A percentile compares a stretch with the other conserved stretches of the same genome.
phyloP scores from a whole-genome alignment of 257 asterid species.

The Cinchona pubescens region DNA sequence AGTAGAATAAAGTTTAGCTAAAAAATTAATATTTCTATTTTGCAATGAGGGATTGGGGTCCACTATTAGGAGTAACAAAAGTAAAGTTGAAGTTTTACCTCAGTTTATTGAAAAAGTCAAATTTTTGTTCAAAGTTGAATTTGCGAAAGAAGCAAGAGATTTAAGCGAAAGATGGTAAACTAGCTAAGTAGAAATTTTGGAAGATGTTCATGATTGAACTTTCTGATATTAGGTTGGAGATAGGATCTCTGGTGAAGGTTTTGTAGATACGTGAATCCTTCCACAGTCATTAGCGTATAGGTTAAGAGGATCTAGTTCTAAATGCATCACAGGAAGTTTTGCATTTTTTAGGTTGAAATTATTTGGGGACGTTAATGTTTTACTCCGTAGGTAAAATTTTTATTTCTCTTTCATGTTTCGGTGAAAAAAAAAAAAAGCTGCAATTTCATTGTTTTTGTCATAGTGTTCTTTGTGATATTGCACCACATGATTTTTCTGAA shows the following conservation, averaged over 20 bases:
- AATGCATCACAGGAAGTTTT: background rate
- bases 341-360: background rate
- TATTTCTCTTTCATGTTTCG: too few species aligned
- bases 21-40: too few species aligned
- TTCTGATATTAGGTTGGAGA: background rate
- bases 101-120: too few species aligned
- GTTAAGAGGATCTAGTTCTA: too few species aligned
- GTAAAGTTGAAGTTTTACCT: background rate
- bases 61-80: background rate
- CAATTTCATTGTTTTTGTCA: too few species aligned
- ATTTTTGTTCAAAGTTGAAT: background rate
- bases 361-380: too few species aligned
- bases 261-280: background rate
- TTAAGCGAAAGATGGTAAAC: background rate
- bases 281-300: too few species aligned
- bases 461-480: background rate
- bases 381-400: background rate
- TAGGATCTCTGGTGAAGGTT: background rate
- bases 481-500: background rate
- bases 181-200: background rate
- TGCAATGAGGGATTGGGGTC: background rate
- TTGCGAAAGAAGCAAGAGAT: background rate
- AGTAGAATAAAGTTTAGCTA: too few species aligned
- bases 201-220: background rate
- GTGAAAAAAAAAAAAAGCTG: too few species aligned